Conservation (phyloP, 257 asterid species). For the Solanum peruvianum region DNA sequence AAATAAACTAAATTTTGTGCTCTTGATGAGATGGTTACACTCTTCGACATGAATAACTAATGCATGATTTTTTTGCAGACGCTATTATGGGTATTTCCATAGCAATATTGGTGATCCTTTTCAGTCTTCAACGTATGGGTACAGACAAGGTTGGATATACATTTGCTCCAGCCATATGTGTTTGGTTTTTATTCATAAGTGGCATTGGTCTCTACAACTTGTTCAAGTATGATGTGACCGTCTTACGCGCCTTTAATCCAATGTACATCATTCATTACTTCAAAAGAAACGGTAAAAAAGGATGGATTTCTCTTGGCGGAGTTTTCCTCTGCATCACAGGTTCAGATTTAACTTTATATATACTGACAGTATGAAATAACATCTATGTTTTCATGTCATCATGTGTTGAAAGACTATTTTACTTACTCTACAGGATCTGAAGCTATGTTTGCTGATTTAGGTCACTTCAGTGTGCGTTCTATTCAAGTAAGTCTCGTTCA, state of each 20-base stretch:
- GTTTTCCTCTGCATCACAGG: conserved; percentile 47
- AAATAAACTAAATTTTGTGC: neutral
- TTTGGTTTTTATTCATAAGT: conserved; percentile 41
- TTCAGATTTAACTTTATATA: neutral
- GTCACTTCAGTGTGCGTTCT: conserved; percentile 54
- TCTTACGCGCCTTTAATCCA: conserved; percentile 42
- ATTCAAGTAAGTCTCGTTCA: conserved; percentile 33
- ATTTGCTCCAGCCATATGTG: conserved; percentile 41
- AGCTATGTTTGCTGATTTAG: conserved; percentile 85
- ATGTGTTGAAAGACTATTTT: neutral
- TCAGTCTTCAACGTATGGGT: conserved; percentile 42
- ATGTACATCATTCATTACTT: conserved; percentile 32
- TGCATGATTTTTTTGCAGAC: conserved; percentile 8
- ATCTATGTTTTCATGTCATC: neutral
- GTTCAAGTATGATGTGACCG: conserved; percentile 29
- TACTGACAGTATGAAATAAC: neutral
- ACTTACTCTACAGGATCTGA: conserved; percentile 36
- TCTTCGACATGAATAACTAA: neutral
- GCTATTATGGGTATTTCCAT: conserved; percentile 31
- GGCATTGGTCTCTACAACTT: conserved; percentile 48
- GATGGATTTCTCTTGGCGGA: conserved; percentile 64
- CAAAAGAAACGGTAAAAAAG: conserved; percentile 25
- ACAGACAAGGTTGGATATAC: conserved; percentile 57
- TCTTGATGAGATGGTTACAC: neutral
- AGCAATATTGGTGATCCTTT: conserved; percentile 31